Evolutionary conservation across 2,329 filamentous ascomycete genomes (phyloP).

Genomic region (Alternaria rosae): DNA sequence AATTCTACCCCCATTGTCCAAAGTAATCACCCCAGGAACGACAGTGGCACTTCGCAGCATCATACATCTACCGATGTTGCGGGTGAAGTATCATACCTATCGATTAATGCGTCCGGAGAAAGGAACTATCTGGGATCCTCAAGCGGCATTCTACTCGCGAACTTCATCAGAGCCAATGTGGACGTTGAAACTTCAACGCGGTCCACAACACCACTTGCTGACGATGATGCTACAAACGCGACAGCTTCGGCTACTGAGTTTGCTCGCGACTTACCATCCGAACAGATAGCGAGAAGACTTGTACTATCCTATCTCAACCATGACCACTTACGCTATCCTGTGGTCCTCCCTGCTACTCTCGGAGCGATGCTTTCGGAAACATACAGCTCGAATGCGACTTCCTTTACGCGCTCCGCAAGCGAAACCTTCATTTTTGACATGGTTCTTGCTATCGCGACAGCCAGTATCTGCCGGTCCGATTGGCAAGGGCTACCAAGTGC

Average conservation of each 20-base stretch:
- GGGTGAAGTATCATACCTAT: not conserved
- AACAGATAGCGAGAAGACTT: not conserved
- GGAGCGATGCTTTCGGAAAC: not conserved
- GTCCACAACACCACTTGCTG: not conserved
- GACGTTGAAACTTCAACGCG: not conserved
- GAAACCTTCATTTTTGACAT: not conserved
- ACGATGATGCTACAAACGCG: not conserved
- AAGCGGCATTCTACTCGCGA: not conserved
- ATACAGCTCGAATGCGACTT: not conserved
- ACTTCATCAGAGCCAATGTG: not conserved
- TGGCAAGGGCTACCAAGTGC: not conserved
- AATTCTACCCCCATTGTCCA: not conserved
- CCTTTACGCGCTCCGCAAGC: not conserved
- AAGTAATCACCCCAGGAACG: not conserved
- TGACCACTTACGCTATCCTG: not conserved
- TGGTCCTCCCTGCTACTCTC: not conserved
- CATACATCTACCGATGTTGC: not conserved
- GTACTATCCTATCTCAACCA: not conserved
- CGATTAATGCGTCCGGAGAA: not conserved
- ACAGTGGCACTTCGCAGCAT: not conserved
- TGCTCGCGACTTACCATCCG: not conserved
- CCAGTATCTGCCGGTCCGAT: not conserved
- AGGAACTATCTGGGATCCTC: not conserved
- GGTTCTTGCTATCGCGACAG: not conserved
- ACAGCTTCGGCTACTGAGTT: not conserved